Base-by-base conservation (phyloP, 192 early-diverging fungal genomes). In the Podochytrium sp. region DNA sequence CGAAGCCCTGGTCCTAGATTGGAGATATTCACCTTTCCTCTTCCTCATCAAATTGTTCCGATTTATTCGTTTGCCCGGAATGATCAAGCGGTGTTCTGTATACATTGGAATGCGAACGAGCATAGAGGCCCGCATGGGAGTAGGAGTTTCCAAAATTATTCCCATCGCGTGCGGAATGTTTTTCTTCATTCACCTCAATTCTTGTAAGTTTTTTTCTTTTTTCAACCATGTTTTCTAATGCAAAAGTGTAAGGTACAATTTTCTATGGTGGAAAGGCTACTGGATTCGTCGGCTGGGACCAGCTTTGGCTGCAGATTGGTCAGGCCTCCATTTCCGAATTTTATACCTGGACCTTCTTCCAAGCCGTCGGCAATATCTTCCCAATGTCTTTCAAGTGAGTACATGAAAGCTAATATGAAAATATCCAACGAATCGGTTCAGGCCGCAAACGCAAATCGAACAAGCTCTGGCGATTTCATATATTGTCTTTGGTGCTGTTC, bases 381-480 rank as follows among this genome's bases (percentile, higher is more conserved):
- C 66, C 66, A 32, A 69, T 69, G 66, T 69, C 66, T 1, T 69
- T 69, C 51, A 69, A 69, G 66, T 65, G n/a, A n/a, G n/a, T n/a
- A n/a, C n/a, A n/a, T n/a, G n/a, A n/a, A n/a, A n/a, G n/a, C n/a
- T n/a, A n/a, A n/a, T n/a, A n/a, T n/a, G n/a, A n/a, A n/a, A n/a
- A n/a, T n/a, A n/a, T n/a, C n/a, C n/a, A n/a, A n/a, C n/a, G n/a
- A n/a, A n/a, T n/a, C n/a, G n/a, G n/a, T 32, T 6, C 2, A 79
- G 77, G 35, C 78, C 78, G 32, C 34, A 38, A 29, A 58, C 47
- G 7, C 37, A 71, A 27, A 25, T 71, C 16, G 78, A 82, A 38
- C 74, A 77, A 56, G 79, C 75, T 74, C 35, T 56, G 18, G 47
- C 60, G 20, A 77, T 82, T 37, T 16, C 77, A 23, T 77, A 37